Percentiles rank a stretch among this genome's conserved stretches.
phyloP scores from a whole-genome alignment of 2,329 filamentous ascomycete species.

The Coniochaeta prunicola region DNA sequence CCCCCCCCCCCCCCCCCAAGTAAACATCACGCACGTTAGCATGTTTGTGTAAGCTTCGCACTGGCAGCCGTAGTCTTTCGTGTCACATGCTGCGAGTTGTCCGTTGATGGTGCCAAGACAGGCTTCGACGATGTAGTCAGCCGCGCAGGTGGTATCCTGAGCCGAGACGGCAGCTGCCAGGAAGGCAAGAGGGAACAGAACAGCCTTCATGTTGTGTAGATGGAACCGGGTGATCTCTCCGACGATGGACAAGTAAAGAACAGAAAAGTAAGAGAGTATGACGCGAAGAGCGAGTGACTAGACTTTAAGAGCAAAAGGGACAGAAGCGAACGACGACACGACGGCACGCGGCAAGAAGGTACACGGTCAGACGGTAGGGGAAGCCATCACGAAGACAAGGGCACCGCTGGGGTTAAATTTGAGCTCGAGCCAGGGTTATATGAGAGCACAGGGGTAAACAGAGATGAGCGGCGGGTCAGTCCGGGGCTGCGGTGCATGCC shows the following conservation, averaged over 20 bases:
- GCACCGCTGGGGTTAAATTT: neutral
- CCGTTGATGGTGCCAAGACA: conserved; percentile 33
- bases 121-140: conserved; percentile 38
- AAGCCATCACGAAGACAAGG: neutral
- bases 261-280: neutral
- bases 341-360: neutral
- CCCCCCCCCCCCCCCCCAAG: too few species aligned
- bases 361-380: neutral
- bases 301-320: neutral
- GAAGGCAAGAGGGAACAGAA: conserved; percentile 31
- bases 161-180: conserved; percentile 27
- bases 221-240: neutral
- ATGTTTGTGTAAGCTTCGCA: conserved; percentile 36
- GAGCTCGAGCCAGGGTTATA: neutral
- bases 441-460: neutral
- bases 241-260: neutral
- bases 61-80: conserved; percentile 37
- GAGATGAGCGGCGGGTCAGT: conserved; percentile 1
- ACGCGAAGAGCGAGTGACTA: neutral
- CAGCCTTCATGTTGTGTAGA: conserved; percentile 33
- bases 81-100: conserved; percentile 29
- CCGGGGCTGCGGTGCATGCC: neutral
- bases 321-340: neutral
- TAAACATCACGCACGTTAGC: conserved; percentile 37
- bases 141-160: conserved; percentile 27